phyloP scores from a whole-genome alignment of 2,329 filamentous ascomycete species.

The Claviceps maximensis region DNA sequence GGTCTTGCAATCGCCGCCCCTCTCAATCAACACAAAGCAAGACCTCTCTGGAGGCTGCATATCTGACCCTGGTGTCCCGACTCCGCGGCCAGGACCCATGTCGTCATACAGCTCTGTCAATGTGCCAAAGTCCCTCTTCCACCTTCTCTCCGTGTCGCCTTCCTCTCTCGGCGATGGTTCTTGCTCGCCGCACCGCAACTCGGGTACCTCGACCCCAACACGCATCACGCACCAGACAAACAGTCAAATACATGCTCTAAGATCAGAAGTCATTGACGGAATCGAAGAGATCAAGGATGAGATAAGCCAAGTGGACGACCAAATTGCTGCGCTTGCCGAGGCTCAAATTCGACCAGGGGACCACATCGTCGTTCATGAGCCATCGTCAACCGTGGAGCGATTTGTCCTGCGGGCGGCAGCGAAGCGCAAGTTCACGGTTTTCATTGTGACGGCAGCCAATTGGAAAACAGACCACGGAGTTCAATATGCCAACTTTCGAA shows the following conservation, averaged over 20 bases:
- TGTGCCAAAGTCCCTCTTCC: constrained; percentile 69
- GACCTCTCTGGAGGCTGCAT: constrained; percentile 19
- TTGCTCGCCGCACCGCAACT: constrained; percentile 33
- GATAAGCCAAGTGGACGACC: constrained; percentile 81
- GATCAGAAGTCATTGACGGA: constrained; percentile 82
- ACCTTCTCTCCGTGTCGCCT: constrained; percentile 63
- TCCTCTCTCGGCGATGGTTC: constrained; percentile 27
- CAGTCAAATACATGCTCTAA: constrained; percentile 52
- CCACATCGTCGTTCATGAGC: constrained; percentile 78
- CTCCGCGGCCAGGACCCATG: constrained; percentile 45
- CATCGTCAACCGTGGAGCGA: constrained; percentile 73
- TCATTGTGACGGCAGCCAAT: constrained; percentile 57
- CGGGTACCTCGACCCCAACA: constrained; percentile 37
- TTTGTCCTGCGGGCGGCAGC: constrained; percentile 79
- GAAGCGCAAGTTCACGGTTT: constrained; percentile 83
- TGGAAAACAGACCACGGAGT: constrained; percentile 23
- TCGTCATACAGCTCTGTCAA: constrained; percentile 51
- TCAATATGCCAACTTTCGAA: constrained; percentile 48
- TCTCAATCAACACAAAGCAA: constrained; percentile 21
- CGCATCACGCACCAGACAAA: constrained; percentile 24
- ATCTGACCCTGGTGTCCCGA: constrained; percentile 15
- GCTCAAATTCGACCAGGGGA: constrained; percentile 91
- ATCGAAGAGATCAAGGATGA: constrained; percentile 96
- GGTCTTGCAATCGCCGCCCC: constrained; percentile 17
- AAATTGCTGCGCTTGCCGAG: constrained; percentile 77